These are phyloP conservation scores for Coniochaeta sp. DNA, from an alignment of 2,329 filamentous ascomycete genomes.

Conservation along the genomic window DNA sequence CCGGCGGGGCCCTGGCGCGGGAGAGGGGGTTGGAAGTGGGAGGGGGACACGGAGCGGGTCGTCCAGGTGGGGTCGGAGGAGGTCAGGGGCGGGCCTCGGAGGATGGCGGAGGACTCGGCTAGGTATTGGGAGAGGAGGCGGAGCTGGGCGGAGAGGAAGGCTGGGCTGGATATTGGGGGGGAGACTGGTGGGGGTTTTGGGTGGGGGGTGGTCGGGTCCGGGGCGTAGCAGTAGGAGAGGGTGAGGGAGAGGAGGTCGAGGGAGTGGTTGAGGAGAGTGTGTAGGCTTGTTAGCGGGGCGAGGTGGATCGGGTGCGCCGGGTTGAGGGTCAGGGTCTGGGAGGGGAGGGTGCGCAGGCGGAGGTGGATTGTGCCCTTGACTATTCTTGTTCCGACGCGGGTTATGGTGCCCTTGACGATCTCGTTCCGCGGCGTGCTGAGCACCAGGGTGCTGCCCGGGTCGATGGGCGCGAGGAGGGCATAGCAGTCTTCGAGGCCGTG, in stretches of 20 bases:
- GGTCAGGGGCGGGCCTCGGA: slow-evolving; percentile 44
- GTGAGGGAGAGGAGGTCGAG: slow-evolving; percentile 78
- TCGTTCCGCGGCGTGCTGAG: slow-evolving; percentile 83
- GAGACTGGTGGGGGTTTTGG: slow-evolving; percentile 42
- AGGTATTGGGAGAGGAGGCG: slow-evolving; percentile 48
- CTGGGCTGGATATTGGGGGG: slow-evolving; percentile 46
- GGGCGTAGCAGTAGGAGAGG: slow-evolving; percentile 56
- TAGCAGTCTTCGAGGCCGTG: slow-evolving; percentile 82
- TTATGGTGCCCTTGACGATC: slow-evolving; percentile 85
- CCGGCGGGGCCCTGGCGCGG: slow-evolving; percentile 28
- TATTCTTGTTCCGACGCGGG: slow-evolving; percentile 80
- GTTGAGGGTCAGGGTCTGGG: slow-evolving; percentile 40
- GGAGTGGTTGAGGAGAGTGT: slow-evolving; percentile 72
- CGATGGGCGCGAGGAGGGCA: slow-evolving; percentile 73
- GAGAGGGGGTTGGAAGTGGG: slow-evolving; percentile 33
- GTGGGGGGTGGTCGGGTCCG: not conserved
- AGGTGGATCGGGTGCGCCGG: slow-evolving; percentile 48
- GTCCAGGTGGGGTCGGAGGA: slow-evolving; percentile 35
- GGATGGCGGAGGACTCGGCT: slow-evolving; percentile 39
- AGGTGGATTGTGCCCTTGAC: slow-evolving; percentile 84
- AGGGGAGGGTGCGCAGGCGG: slow-evolving; percentile 60
- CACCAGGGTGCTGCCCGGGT: slow-evolving; percentile 81
- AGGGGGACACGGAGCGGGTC: slow-evolving; percentile 31
- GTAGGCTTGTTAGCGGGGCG: slow-evolving; percentile 61
- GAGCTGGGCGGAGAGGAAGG: slow-evolving; percentile 47